Evolutionary conservation across 192 early-diverging fungal species (phyloP), one percentile per base, ranked within the genome.

Genomic region (Coemansia sp.): DNA sequence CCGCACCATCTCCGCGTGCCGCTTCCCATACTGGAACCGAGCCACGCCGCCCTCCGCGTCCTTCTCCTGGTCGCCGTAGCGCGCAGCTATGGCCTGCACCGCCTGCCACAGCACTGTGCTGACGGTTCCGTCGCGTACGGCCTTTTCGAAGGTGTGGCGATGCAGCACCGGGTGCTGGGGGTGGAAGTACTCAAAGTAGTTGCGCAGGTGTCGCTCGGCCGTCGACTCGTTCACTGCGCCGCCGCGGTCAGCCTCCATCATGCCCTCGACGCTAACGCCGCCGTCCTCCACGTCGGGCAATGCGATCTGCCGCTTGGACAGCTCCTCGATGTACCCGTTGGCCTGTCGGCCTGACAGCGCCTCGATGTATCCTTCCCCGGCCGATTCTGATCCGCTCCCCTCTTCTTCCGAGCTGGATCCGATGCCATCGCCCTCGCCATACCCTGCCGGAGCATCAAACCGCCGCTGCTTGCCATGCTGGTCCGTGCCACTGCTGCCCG

Each of bases 111-210:
- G 64, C 18, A 55, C 60, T 20, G 48, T 47, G 49, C 22, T 64
- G 26, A 55, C 71, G 0, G 51, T 63, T 19, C 64, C 71, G 3
- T 58, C 37, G 36, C 40, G 58, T 29, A 75, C 56, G 2, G 51
- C 36, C 17, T 47, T 37, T 36, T 75, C 71, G 30, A 75, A 75
- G 14, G 71, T 63, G 27, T 42, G 40, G 17, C 71, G 71, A 43
- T 75, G 71, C 30, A 75, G 52, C 37, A 75, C 54, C n/a, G 71
- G 71, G 29, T 59, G 64, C 52, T 75, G 71, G 18, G 71, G 51
- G 30, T 75, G 71, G 26, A 63, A 75, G 47, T 48, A 59, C 32
- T 47, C 35, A 42, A 75, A 75, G 33, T 75, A 75, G 19, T 44
- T 34, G 23, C 44, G 47, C 51, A 75, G 40, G 21, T 50, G 23